Evolutionary conservation across 2,329 filamentous ascomycete species (phyloP), one percentile per base, ranked within the genome.

Genomic region (Diaporthe batatas): DNA sequence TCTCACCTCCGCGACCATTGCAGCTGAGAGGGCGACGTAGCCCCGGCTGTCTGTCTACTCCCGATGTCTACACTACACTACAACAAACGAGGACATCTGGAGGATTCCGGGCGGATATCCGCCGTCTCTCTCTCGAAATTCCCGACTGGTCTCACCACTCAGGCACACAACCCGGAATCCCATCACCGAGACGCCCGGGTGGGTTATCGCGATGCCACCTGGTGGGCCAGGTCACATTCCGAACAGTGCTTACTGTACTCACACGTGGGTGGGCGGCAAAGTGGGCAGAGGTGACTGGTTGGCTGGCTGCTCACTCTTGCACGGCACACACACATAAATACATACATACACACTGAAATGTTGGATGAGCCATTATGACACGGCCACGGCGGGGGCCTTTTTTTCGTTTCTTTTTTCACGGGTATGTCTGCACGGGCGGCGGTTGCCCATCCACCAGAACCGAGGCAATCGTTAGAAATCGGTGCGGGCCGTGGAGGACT

Each of bases 1-100:
- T 67, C 44, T 67, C 47, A 39, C 62, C n/a, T 39, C 47, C 21
- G 62, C 10, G 62, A 21, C 47, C 21, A 14, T 21, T 67, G 62
- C 47, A 47, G 29, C 62, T 53, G 62, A 67, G n/a, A 14, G 32
- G 32, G 62, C 36, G 39, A 39, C 29, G 62, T 53, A 39, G 36
- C 36, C 21, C 42, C 4, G 23, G 23, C 39, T 64, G 59, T 14
- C 29, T 23, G 21, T 36, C 39, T 14, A 6, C n/a, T n/a, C n/a
- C n/a, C n/a, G n/a, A n/a, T n/a, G n/a, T 34, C 32, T 36, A 12
- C 34, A 10, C 16, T 8, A n/a, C 21, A 3, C 25, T 12, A 14
- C 29, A 29, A 29, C 29, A 5, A 29, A 29, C 29, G 29, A 29
- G 11, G 32, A 21, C n/a, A n/a, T n/a, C n/a, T n/a, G n/a, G n/a